Evolutionary conservation across 352 stramenopile species (phyloP).

Genomic region (Paralagenidium karlingii): DNA sequence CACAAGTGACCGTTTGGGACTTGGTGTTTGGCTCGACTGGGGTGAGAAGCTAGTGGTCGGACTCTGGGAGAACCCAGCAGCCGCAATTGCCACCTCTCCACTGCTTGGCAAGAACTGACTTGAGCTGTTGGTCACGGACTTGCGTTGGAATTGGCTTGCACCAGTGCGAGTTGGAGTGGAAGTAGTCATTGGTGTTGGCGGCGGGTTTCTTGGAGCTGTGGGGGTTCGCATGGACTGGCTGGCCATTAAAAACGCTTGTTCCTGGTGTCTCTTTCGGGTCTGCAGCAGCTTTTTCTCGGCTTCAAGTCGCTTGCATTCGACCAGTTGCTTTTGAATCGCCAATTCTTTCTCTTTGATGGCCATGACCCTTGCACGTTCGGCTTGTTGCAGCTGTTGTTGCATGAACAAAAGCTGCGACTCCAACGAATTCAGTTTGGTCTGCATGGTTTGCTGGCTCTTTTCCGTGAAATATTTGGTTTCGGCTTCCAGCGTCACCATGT

Average conservation of each 20-base stretch:
- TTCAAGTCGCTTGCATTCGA: slow-evolving; percentile 53
- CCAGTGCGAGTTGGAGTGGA: too few species aligned
- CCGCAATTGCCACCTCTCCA: too few species aligned
- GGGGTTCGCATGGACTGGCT: slow-evolving; percentile 48
- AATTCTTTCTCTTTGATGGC: slow-evolving; percentile 16
- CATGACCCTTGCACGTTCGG: slow-evolving; percentile 47
- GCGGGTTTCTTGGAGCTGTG: too few species aligned
- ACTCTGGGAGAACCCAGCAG: too few species aligned
- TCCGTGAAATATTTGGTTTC: slow-evolving; percentile 29
- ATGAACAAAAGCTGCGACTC: slow-evolving; percentile 47
- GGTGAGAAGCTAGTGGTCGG: too few species aligned
- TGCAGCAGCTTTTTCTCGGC: slow-evolving; percentile 31
- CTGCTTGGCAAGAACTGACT: too few species aligned
- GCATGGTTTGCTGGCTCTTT: slow-evolving; percentile 25
- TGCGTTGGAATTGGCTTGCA: too few species aligned
- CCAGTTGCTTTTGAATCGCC: slow-evolving; percentile 30
- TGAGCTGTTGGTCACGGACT: too few species aligned
- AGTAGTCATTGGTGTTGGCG: slow-evolving; percentile 8
- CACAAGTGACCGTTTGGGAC: too few species aligned
- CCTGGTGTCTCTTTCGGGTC: slow-evolving; percentile 7
- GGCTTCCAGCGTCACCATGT: slow-evolving; percentile 31
- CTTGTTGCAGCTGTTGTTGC: slow-evolving; percentile 32
- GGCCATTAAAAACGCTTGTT: slow-evolving; percentile 23
- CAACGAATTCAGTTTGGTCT: slow-evolving; percentile 26
- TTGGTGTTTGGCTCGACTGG: too few species aligned